Evolutionary conservation across 2,329 filamentous ascomycete genomes (phyloP), one percentile per base, ranked within the genome.

Genomic region (Metarhizium guizhouense): DNA sequence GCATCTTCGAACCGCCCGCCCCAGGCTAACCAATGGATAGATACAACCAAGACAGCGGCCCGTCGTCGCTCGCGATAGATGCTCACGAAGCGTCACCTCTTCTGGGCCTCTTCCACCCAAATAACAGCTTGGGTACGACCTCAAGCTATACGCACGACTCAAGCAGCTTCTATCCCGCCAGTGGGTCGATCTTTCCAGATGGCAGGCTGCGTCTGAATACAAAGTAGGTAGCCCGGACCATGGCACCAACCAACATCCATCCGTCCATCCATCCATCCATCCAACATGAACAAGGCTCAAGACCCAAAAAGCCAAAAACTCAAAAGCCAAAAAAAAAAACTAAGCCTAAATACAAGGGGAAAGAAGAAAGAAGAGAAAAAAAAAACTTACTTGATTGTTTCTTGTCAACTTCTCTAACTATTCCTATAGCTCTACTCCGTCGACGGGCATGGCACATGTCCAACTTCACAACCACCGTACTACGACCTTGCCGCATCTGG

Each of bases 361-460:
- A 34, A 11, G 32, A 34, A 34, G 32, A 25, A 25, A 25, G 25
- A 25, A 25, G 25, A 25, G 25, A 1, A 4, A 25, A 25, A 25
- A 25, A 25, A 25, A 25, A 25, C 25, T 25, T 25, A 25, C 25
- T 25, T 25, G 25, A 25, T 25, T 25, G 25, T 25, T 25, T 25
- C 25, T 25, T 25, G 52, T 42, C 54, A 58, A 43, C 56, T 59
- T 61, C 60, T 65, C 54, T 57, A 48, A 57, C 53, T 10, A 58
- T 18, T 56, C 29, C 10, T 34, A 45, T 64, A 80, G 73, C 71
- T 79, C 70, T 67, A 73, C 72, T 56, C 72, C 79, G 55, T 74
- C 76, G 58, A 72, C 75, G 72, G 78, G 77, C 65, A 82, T 83
- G 78, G 76, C 78, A 74, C 78, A 81, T 76, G 73, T 73, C 70